Percentiles rank a stretch among this genome's conserved stretches.
These are phyloP conservation scores for Trypethelium eluteriae DNA, from an alignment of 495 filamentous ascomycete species.

Conservation along the genomic window DNA sequence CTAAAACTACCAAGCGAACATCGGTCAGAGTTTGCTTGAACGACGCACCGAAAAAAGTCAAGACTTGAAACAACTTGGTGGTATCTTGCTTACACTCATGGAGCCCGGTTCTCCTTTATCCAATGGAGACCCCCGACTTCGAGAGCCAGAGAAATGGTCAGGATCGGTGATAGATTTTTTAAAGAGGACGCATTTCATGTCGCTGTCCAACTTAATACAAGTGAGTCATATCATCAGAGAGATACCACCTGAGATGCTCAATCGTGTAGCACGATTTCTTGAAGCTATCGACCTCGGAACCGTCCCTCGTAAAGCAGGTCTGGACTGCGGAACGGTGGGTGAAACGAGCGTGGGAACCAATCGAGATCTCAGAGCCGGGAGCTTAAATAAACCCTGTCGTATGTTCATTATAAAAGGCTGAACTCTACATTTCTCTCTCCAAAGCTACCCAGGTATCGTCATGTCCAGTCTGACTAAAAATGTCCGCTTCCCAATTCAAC, in stretches of 20 bases:
- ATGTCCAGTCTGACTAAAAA: background rate
- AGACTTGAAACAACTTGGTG: background rate
- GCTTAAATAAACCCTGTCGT: background rate
- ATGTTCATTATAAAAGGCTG: background rate
- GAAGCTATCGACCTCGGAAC: background rate
- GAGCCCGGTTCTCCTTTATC: background rate
- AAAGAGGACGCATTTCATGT: background rate
- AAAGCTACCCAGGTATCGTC: too few species aligned
- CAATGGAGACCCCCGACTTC: background rate
- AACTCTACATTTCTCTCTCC: too few species aligned
- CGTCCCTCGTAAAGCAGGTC: background rate
- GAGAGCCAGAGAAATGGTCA: background rate
- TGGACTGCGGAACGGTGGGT: background rate
- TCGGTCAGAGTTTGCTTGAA: background rate
- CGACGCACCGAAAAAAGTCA: too few species aligned
- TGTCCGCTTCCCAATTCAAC: background rate
- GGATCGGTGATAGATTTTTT: background rate
- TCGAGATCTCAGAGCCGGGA: background rate
- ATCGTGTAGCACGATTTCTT: background rate
- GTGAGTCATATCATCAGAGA: too few species aligned
- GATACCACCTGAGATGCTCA: too few species aligned
- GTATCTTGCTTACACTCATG: background rate
- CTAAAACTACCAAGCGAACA: background rate
- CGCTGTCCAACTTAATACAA: background rate
- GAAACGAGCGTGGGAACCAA: background rate